Conservation (phyloP, 495 filamentous ascomycete species). For the Lichina pygmaea region DNA sequence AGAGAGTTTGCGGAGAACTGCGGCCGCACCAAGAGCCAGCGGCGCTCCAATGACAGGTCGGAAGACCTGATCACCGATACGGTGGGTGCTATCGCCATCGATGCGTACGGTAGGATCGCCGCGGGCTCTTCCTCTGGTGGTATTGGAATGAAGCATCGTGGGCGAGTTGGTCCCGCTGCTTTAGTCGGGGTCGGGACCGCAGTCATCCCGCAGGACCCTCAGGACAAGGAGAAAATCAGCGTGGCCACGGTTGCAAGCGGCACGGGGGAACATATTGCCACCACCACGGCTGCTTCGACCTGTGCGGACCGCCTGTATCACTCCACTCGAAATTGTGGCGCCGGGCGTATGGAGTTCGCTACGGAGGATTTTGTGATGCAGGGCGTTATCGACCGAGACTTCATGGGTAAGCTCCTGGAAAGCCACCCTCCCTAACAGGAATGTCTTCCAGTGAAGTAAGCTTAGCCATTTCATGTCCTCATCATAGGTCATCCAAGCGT, state of each 20-base stretch:
- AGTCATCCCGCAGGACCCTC: conserved; percentile 42
- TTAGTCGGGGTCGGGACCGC: conserved; percentile 74
- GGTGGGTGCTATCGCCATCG: conserved; percentile 82
- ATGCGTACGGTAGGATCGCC: conserved; percentile 62
- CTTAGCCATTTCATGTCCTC: not conserved
- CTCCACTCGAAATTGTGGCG: conserved; percentile 25
- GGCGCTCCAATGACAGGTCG: not conserved
- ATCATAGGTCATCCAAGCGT: conserved; percentile 46
- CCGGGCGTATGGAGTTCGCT: conserved; percentile 30
- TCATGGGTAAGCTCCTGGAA: conserved; percentile 27
- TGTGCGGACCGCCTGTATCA: conserved; percentile 56
- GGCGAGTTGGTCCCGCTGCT: conserved; percentile 74
- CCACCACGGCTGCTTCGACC: conserved; percentile 54
- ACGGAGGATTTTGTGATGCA: conserved; percentile 48
- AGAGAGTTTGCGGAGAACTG: no score
- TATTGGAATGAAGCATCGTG: conserved; percentile 91
- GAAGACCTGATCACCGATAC: conserved; percentile 57
- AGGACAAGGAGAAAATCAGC: conserved; percentile 28
- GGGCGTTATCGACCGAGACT: conserved; percentile 48
- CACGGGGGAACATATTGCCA: conserved; percentile 93
- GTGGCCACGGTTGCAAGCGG: conserved; percentile 72
- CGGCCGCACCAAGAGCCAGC: not conserved
- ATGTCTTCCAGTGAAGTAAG: not conserved
- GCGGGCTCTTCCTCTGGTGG: conserved; percentile 97
- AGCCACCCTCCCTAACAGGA: not conserved